Evolutionary conservation across 164 flowering plant genomes (phyloP), one percentile per base, ranked within the genome.

Genomic region (Platanus orientalis): DNA sequence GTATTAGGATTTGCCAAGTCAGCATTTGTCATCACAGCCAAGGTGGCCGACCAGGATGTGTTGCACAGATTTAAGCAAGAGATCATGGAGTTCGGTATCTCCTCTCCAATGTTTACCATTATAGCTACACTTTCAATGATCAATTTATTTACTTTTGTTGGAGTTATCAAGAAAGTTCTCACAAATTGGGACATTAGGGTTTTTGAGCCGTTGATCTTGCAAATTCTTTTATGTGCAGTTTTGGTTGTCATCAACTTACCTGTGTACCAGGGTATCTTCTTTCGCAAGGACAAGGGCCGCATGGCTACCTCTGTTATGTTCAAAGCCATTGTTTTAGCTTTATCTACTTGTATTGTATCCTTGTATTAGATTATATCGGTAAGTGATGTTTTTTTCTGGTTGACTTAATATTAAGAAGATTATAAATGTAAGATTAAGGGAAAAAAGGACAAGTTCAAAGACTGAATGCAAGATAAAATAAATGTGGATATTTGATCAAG

Each of bases 51-150:
- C n/a, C n/a, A n/a, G n/a, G n/a, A n/a, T n/a, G n/a, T n/a, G n/a
- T n/a, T n/a, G n/a, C n/a, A n/a, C n/a, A n/a, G n/a, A n/a, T n/a
- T n/a, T n/a, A n/a, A n/a, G n/a, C n/a, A n/a, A n/a, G n/a, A n/a
- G n/a, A n/a, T n/a, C n/a, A n/a, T n/a, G n/a, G n/a, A n/a, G n/a
- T n/a, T n/a, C n/a, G n/a, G 80, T 1, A 55, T 57, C 3, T 17
- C 66, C 12, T 78, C 81, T 50, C 74, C 76, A 1, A 63, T 78
- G 78, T 78, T 78, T 28, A 59, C 52, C 19, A 61, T 72, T 39
- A 48, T 72, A 48, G 64, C 78, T 6, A 69, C 70, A 7, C 20
- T 71, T 1, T 72, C 76, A 1, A 24, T 69, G 62, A 11, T 69
- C 40, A 72, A 74, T 53, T 60, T 78, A 20, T 21, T 66, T n/a